Percentiles rank a stretch among this genome's conserved stretches.
These are phyloP conservation scores for Cantharellus anzutake DNA, from an alignment of 768 basidiomycete genomes.

Conservation along the genomic window DNA sequence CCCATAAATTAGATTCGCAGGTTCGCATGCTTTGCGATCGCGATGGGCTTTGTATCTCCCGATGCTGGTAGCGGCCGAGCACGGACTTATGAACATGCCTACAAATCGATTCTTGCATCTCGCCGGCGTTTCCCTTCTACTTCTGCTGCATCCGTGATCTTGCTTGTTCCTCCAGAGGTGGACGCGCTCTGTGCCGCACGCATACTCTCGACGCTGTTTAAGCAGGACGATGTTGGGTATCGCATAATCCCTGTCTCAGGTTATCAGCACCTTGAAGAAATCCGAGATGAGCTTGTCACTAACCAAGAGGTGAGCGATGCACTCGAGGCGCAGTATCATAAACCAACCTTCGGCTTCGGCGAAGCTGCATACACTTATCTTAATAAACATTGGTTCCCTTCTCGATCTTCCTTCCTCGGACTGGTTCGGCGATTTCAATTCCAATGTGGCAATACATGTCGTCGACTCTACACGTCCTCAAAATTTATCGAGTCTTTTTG, in stretches of 20 bases:
- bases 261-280: slow-evolving; percentile 48
- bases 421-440: slow-evolving; percentile 58
- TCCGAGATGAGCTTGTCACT: slow-evolving; percentile 43
- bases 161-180: slow-evolving; percentile 77
- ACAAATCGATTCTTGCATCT: neutral
- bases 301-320: slow-evolving; percentile 39
- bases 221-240: slow-evolving; percentile 86
- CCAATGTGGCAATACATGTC: slow-evolving; percentile 60
- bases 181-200: slow-evolving; percentile 83
- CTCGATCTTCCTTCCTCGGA: slow-evolving; percentile 56
- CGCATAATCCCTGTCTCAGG: slow-evolving; percentile 80
- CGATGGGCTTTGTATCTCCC: neutral
- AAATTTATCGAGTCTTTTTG: slow-evolving; percentile 75
- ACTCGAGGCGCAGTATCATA: neutral
- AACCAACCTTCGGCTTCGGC: neutral
- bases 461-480: slow-evolving; percentile 88
- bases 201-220: slow-evolving; percentile 78
- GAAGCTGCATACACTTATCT: slow-evolving; percentile 73
- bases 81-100: neutral
- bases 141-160: slow-evolving; percentile 60
- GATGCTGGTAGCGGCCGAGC: neutral
- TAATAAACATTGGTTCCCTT: slow-evolving; percentile 83
- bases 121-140: neutral
- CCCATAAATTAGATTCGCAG: too few species aligned
- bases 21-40: neutral